Conservation (phyloP, 1,284 basidiomycete genomes). For the Lignosus rhinocerotis region DNA sequence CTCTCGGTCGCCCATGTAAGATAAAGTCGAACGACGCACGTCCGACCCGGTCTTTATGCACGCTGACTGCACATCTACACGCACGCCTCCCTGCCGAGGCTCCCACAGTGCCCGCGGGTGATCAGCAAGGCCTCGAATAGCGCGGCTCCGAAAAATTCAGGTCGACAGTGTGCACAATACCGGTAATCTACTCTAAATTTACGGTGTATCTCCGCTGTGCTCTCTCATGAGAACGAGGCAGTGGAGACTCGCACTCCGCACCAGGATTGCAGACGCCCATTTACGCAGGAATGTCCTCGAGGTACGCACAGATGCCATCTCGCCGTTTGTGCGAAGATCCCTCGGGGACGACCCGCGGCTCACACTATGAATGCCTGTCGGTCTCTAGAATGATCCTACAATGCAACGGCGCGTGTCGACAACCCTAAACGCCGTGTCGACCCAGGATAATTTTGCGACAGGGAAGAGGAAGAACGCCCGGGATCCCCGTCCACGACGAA, state of each 20-base stretch:
- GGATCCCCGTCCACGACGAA: constrained; percentile 7
- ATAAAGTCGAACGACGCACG: constrained; percentile 1
- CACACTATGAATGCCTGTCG: constrained; percentile 1
- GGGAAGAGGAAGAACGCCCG: constrained; percentile 9
- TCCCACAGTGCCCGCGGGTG: constrained; percentile 9
- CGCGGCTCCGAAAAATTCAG: not conserved
- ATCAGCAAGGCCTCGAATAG: constrained; percentile 7
- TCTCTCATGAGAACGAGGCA: constrained; percentile 18
- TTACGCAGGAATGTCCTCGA: constrained; percentile 10
- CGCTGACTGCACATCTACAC: not conserved
- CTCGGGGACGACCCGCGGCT: constrained; percentile 12
- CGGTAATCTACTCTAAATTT: constrained; percentile 6
- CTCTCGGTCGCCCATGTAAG: constrained; percentile 10
- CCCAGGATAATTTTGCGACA: constrained; percentile 15
- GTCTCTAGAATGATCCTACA: constrained; percentile 8
- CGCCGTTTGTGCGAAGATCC: constrained; percentile 23
- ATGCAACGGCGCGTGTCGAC: constrained; percentile 9
- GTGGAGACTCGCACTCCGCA: constrained; percentile 12
- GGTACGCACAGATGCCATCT: constrained; percentile 12
- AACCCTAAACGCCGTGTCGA: constrained; percentile 4
- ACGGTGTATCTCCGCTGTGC: constrained; percentile 21
- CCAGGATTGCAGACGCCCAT: constrained; percentile 14
- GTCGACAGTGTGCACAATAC: not conserved
- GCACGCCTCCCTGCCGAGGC: not conserved
- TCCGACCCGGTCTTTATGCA: constrained; percentile 4